These are phyloP conservation scores for Earliella scabrosa DNA, from an alignment of 1,284 basidiomycete genomes.

Conservation along the genomic window DNA sequence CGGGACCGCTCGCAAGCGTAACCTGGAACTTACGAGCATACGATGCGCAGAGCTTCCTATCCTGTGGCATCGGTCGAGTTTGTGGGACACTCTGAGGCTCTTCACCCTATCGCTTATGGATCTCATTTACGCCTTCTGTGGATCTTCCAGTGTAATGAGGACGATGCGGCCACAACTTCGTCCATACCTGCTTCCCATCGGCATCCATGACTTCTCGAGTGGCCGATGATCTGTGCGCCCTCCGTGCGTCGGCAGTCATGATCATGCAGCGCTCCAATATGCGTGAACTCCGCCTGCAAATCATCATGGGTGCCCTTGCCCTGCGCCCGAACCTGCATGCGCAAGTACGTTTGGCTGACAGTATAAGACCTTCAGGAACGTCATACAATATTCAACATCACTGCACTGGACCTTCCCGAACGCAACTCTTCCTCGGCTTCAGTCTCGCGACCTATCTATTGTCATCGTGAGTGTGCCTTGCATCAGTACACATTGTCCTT, in stretches of 20 bases:
- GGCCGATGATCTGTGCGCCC: slow-evolving; percentile 4
- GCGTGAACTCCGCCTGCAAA: background rate
- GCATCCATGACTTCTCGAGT: background rate
- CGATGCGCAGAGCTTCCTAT: background rate
- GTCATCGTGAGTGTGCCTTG: background rate
- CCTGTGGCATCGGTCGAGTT: background rate
- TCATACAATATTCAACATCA: background rate
- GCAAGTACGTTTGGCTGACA: too few relatives aligned
- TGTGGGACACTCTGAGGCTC: background rate
- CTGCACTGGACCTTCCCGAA: background rate
- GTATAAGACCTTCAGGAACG: background rate
- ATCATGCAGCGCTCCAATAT: background rate
- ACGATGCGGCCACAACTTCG: background rate
- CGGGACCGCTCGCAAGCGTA: too few relatives aligned
- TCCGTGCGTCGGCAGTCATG: too few relatives aligned
- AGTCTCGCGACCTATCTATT: background rate
- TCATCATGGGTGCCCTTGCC: background rate
- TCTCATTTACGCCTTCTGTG: background rate
- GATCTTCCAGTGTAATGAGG: background rate
- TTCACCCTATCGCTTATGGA: background rate
- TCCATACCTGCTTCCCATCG: background rate
- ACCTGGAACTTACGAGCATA: too few relatives aligned
- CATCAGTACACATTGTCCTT: too few relatives aligned
- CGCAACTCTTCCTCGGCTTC: background rate
- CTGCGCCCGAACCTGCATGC: too few relatives aligned